Conservation (phyloP, 208 protist species). For the Trypanosoma avium region DNA sequence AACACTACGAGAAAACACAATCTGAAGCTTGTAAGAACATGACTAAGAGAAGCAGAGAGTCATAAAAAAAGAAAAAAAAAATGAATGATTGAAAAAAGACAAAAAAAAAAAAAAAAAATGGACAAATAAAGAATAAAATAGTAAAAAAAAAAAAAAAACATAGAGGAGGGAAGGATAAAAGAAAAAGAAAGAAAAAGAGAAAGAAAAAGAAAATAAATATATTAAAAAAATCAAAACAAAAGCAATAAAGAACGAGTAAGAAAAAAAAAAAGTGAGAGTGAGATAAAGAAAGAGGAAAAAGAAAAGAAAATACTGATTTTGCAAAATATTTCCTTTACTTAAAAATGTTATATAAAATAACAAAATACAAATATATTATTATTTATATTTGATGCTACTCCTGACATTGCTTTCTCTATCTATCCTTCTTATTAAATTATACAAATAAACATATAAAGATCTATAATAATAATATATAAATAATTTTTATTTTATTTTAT, state of each 20-base stretch:
- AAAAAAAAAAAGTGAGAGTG: slow-evolving; percentile 3
- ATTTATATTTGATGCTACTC: too few relatives aligned
- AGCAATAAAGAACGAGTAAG: not conserved
- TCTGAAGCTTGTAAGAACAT: too few relatives aligned
- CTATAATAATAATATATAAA: too few relatives aligned
- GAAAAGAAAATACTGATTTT: not conserved
- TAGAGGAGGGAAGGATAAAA: not conserved
- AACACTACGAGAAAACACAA: too few relatives aligned
- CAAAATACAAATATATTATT: too few relatives aligned
- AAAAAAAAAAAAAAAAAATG: slow-evolving; percentile 14
- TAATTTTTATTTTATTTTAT: too few relatives aligned
- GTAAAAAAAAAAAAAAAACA: slow-evolving; percentile 2
- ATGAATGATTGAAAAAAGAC: not conserved
- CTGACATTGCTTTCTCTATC: too few relatives aligned
- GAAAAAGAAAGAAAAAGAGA: not conserved
- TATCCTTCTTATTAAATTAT: too few relatives aligned
- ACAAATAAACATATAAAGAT: too few relatives aligned
- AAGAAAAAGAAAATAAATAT: slow-evolving; percentile 1
- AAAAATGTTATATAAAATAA: too few relatives aligned
- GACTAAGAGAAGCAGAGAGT: not conserved
- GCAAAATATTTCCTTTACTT: slow-evolving; percentile 2
- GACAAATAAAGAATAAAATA: not conserved
- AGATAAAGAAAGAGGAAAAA: not conserved
- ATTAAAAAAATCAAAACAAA: not conserved
- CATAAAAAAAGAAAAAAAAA: slow-evolving; percentile 14